Evolutionary conservation across 148 eudicot species (phyloP), one percentile per base, ranked within the genome.

Genomic region (Vaccinium darrowii): DNA sequence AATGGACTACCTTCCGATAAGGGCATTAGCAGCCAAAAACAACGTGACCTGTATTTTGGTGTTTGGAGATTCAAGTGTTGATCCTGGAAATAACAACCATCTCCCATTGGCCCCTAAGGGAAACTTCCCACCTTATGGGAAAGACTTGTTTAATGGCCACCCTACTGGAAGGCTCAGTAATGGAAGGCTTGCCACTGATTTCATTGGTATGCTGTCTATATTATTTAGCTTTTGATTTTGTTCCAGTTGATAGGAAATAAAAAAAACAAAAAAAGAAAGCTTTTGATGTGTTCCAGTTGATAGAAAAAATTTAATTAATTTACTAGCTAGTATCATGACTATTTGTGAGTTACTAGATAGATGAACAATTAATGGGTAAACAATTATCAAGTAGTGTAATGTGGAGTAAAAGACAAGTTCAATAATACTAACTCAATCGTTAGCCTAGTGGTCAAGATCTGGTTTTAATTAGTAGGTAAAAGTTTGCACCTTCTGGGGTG

Each of bases 61-160:
- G 75, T 94, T 96, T 60, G 98, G 98, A 75, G 98, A 94, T 76
- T 94, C 98, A 3, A 93, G 92, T 13, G 95, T 94, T 50, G 98
- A 94, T 87, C 92, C 98, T 19, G 98, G 94, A 9, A 92, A 92
- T 43, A 92, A 92, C 65, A 88, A 92, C 81, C 57, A 18, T 43
- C 81, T 92, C 25, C 8, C 33, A 0, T 77, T 85, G 18, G 71
- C 86, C 6, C 53, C 56, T 3, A 90, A 85, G 67, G 76, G 90
- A 73, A 90, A 92, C 67, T 92, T 86, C 71, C 80, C 82, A 18
- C 94, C 94, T 65, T 92, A 92, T 62, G 94, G 94, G 53, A 77
- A 65, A 78, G 89, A 90, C 76, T 90, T 92, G 69, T 63, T 79
- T 49, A 30, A 65, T 33, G 86, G 89, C 76, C 81, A 25, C 15